Evolutionary conservation across 2,329 filamentous ascomycete species (phyloP).

Genomic region (Stemphylium lycopersici): DNA sequence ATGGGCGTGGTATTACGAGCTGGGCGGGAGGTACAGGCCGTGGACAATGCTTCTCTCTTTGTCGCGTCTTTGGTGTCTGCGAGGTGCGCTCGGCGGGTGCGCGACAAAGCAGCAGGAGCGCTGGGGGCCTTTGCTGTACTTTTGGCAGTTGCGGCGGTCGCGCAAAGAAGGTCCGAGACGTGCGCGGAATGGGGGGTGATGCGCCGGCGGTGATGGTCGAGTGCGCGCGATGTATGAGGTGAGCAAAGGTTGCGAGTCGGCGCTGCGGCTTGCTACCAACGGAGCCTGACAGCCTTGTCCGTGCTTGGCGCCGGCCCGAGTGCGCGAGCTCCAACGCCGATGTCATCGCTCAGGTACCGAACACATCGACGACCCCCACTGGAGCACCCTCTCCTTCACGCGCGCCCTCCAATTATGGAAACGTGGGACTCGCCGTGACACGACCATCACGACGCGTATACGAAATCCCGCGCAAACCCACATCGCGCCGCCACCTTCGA

Average conservation of each 20-base stretch:
- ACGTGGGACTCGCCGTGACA: slow-evolving; percentile 11
- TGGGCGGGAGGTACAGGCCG: slow-evolving; percentile 14
- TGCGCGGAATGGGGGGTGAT: slow-evolving; percentile 18
- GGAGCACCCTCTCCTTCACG: not conserved
- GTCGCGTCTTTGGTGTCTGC: slow-evolving; percentile 28
- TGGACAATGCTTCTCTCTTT: slow-evolving; percentile 29
- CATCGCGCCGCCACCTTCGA: not conserved
- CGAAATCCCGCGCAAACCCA: not conserved
- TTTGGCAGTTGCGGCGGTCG: not conserved
- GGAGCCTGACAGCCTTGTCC: slow-evolving; percentile 10
- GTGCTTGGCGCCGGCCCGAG: slow-evolving; percentile 16
- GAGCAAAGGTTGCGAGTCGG: slow-evolving; percentile 16
- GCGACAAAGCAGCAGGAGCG: slow-evolving; percentile 10
- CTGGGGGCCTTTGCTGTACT: not conserved
- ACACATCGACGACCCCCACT: slow-evolving; percentile 7
- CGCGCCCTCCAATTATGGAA: slow-evolving; percentile 8
- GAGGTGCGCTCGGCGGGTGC: slow-evolving; percentile 15
- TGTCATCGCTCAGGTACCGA: slow-evolving; percentile 29
- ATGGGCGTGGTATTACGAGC: slow-evolving; percentile 18
- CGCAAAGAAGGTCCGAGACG: slow-evolving; percentile 5
- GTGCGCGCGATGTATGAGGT: slow-evolving; percentile 16
- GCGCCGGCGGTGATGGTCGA: slow-evolving; percentile 17
- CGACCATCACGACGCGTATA: not conserved
- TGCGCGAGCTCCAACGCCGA: slow-evolving; percentile 18
- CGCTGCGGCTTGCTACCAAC: slow-evolving; percentile 9